Conservation (phyloP, 2,329 filamentous ascomycete species). For the Diplocarpon mali region DNA sequence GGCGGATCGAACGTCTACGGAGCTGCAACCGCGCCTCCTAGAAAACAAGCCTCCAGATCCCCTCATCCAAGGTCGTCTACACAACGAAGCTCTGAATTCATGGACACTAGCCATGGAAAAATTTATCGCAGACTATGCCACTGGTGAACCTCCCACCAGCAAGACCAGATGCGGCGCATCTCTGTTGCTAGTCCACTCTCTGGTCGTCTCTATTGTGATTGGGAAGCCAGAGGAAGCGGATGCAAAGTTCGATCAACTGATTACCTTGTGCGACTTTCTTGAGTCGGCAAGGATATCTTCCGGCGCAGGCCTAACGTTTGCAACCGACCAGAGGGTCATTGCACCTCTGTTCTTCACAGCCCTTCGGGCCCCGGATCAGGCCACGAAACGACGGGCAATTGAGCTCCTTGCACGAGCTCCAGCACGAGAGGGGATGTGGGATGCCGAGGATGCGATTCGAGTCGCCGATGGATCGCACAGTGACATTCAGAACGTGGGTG, state of each 20-base stretch:
- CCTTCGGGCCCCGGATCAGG: conserved; percentile 10
- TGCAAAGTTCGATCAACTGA: conserved; percentile 17
- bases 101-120: conserved; percentile 16
- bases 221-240: conserved; percentile 8
- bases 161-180: conserved; percentile 44
- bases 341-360: conserved; percentile 21
- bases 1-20: conserved; percentile 35
- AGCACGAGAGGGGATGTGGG: conserved; percentile 24
- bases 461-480: conserved; percentile 11
- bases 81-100: conserved; percentile 8
- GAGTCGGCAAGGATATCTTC: conserved; percentile 3
- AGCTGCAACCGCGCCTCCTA: conserved; percentile 24
- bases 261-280: conserved; percentile 16
- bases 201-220: conserved; percentile 16
- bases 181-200: conserved; percentile 18
- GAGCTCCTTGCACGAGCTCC: conserved; percentile 15
- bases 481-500: conserved; percentile 3
- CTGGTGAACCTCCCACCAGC: conserved; percentile 31
- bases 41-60: conserved; percentile 38
- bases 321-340: conserved; percentile 20
- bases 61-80: conserved; percentile 8
- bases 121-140: conserved; percentile 7
- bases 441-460: conserved; percentile 16
- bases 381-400: conserved; percentile 13
- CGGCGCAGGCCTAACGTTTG: conserved; percentile 8